Conservation (phyloP, 1,284 basidiomycete genomes). For the Marasmius fiardii region DNA sequence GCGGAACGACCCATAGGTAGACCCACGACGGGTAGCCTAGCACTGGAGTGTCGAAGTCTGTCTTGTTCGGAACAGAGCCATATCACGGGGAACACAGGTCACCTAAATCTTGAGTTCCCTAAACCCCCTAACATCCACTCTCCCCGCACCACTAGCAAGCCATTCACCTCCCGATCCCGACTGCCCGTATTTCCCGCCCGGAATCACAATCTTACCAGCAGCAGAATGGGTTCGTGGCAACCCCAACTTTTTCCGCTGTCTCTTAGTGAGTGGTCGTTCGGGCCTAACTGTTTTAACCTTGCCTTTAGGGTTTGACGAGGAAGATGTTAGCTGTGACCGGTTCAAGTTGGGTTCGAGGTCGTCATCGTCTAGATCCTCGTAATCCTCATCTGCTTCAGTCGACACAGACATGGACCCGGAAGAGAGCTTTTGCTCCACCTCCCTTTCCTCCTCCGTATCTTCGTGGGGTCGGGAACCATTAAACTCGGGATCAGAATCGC, state of each 20-base stretch:
- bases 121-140: constrained; percentile 77
- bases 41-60: neutral
- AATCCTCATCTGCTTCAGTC: constrained; percentile 6
- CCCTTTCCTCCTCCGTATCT: constrained; percentile 7
- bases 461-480: neutral
- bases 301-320: neutral
- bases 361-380: constrained; percentile 11
- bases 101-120: constrained; percentile 72
- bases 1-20: too few species aligned
- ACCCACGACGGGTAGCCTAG: neutral
- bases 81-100: neutral
- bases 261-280: constrained; percentile 47
- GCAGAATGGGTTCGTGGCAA: constrained; percentile 48
- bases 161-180: constrained; percentile 52
- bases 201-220: constrained; percentile 31
- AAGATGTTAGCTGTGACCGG: neutral
- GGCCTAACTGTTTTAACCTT: constrained; percentile 20
- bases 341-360: constrained; percentile 11
- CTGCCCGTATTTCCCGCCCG: constrained; percentile 28
- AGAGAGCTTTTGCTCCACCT: neutral
- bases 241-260: constrained; percentile 65
- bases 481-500: constrained; percentile 28
- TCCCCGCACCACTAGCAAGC: constrained; percentile 67
- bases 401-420: neutral
- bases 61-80: neutral